These are phyloP conservation scores for Lycium barbarum DNA, from an alignment of 257 asterid species.

Conservation along the genomic window DNA sequence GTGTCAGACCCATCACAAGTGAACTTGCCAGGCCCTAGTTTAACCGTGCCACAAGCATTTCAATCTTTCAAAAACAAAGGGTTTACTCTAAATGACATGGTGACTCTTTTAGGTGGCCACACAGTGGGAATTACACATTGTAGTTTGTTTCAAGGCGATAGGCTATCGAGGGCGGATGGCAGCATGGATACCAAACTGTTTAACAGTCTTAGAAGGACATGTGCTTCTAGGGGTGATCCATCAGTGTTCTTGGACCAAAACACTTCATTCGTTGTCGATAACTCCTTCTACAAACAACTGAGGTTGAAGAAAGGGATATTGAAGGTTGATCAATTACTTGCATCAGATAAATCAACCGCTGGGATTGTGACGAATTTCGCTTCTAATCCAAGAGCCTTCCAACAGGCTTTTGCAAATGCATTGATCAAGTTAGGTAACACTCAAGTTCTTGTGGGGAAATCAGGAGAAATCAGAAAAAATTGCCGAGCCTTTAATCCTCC, in stretches of 20 bases:
- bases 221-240: constrained; percentile 57
- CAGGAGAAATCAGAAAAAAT: constrained; percentile 44
- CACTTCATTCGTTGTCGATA: constrained; percentile 60
- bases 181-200: constrained; percentile 66
- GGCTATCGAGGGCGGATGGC: constrained; percentile 57
- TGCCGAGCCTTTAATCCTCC: constrained; percentile 39
- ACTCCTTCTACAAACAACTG: constrained; percentile 63
- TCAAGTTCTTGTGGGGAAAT: constrained; percentile 40
- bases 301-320: constrained; percentile 58
- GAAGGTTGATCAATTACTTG: constrained; percentile 71
- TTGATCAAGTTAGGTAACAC: constrained; percentile 44
- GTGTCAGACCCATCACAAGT: constrained; percentile 52
- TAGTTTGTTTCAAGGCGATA: constrained; percentile 52
- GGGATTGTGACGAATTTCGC: constrained; percentile 33
- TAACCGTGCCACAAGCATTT: constrained; percentile 45
- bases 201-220: constrained; percentile 43
- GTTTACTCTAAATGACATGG: constrained; percentile 64
- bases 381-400: constrained; percentile 30
- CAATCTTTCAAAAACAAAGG: constrained; percentile 52
- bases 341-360: constrained; percentile 47
- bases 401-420: constrained; percentile 34
- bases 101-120: constrained; percentile 80
- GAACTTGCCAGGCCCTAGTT: constrained; percentile 62
- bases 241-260: constrained; percentile 68
- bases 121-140: constrained; percentile 80